A percentile compares a stretch with the other conserved stretches of the same genome.
Evolutionary conservation across 2,329 filamentous ascomycete species (phyloP).

Genomic region (Alternaria sp.): DNA sequence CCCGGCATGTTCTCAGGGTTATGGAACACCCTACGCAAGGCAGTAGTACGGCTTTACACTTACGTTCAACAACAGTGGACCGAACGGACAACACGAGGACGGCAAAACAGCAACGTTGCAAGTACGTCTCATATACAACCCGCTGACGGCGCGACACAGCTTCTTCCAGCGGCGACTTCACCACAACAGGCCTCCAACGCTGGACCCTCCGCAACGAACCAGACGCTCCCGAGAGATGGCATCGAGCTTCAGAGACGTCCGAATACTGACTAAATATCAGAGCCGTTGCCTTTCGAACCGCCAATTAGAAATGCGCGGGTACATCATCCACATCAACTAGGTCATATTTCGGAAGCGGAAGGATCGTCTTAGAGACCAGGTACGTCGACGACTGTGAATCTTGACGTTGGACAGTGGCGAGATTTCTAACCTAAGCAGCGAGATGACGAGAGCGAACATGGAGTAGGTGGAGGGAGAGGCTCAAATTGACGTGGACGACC

Average conservation of each 20-base stretch:
- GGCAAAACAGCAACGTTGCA: not conserved
- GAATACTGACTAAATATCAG: not conserved
- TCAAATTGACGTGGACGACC: not conserved
- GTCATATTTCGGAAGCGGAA: not conserved
- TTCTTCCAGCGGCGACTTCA: not conserved
- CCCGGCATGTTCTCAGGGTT: no score
- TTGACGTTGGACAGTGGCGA: not conserved
- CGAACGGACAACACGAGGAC: not conserved
- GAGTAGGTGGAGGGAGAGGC: not conserved
- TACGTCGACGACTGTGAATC: accelerated
- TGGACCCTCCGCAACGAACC: not conserved
- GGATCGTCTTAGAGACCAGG: not conserved
- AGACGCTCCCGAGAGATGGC: not conserved
- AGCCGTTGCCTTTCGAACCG: not conserved
- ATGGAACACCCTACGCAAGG: not conserved
- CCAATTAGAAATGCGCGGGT: not conserved
- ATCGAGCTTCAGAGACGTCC: not conserved
- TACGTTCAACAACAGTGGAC: not conserved
- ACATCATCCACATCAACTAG: not conserved
- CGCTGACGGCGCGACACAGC: not conserved
- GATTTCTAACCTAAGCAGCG: not conserved
- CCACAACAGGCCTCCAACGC: not conserved
- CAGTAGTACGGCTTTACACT: not conserved
- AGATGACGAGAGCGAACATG: no score
- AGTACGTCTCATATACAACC: not conserved